These are phyloP conservation scores for Penicillium freii DNA, from an alignment of 2,329 filamentous ascomycete species.

Conservation along the genomic window DNA sequence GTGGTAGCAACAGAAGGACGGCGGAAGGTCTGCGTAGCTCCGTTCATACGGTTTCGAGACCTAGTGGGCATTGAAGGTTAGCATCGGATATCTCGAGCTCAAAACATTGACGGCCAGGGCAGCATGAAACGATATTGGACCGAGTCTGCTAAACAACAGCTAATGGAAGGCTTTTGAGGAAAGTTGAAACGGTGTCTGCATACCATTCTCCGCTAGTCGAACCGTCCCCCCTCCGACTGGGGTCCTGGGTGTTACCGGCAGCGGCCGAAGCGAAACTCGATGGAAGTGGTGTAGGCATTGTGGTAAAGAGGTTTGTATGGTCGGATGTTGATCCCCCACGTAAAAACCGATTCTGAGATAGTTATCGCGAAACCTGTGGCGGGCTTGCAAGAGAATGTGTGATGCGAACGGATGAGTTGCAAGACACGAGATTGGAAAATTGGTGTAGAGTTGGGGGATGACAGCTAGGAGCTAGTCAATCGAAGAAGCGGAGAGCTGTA, in stretches of 20 bases:
- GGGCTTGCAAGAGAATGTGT: slow-evolving; percentile 19
- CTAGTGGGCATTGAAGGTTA: slow-evolving; percentile 37
- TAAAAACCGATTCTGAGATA: slow-evolving; percentile 21
- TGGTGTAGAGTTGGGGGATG: slow-evolving; percentile 9
- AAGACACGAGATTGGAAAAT: slow-evolving; percentile 20
- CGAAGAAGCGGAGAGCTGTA: slow-evolving; percentile 16
- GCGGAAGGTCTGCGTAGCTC: slow-evolving; percentile 66
- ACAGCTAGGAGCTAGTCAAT: slow-evolving; percentile 25
- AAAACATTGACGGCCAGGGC: slow-evolving; percentile 6
- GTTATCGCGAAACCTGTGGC: slow-evolving; percentile 28
- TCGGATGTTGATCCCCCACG: slow-evolving; percentile 26
- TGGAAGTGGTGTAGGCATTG: slow-evolving; percentile 71
- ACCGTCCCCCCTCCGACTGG: slow-evolving; percentile 59
- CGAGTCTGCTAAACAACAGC: not conserved
- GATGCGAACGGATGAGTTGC: slow-evolving; percentile 28
- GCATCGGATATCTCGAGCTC: slow-evolving; percentile 14
- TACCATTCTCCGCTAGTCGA: slow-evolving; percentile 68
- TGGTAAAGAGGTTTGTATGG: slow-evolving; percentile 27
- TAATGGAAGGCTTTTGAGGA: not conserved
- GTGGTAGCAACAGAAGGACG: slow-evolving; percentile 61
- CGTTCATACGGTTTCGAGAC: slow-evolving; percentile 62
- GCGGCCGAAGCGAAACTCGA: slow-evolving; percentile 83
- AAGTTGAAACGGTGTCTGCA: slow-evolving; percentile 32
- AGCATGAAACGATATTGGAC: not conserved
- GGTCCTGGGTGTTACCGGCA: slow-evolving; percentile 67